phyloP scores from a whole-genome alignment of 805 yeast species.

The Teunomyces pallodes region DNA sequence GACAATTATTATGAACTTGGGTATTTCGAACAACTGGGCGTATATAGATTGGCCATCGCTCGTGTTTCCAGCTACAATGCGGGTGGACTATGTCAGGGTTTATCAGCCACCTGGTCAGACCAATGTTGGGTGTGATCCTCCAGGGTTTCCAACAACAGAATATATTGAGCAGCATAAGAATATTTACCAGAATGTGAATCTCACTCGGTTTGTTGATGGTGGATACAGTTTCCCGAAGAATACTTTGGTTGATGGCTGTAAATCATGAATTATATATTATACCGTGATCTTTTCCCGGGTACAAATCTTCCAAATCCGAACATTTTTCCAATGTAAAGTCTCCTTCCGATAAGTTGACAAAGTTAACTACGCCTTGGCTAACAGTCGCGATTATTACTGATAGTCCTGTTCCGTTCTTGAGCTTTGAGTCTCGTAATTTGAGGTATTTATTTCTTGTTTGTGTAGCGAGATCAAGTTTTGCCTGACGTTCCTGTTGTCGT shows the following conservation, averaged over 20 bases:
- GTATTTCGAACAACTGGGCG: slow-evolving; percentile 41
- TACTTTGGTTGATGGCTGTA: slow-evolving; percentile 6
- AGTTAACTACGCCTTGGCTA: slow-evolving; percentile 73
- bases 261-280: slow-evolving; percentile 11
- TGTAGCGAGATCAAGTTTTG: slow-evolving; percentile 19
- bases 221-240: slow-evolving; percentile 49
- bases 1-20: slow-evolving; percentile 45
- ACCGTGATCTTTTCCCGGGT: slow-evolving; percentile 16
- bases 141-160: slow-evolving; percentile 77
- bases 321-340: slow-evolving; percentile 38
- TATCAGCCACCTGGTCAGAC: slow-evolving; percentile 74
- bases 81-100: slow-evolving; percentile 80
- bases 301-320: slow-evolving; percentile 15
- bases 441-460: slow-evolving; percentile 26
- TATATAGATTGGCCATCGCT: slow-evolving; percentile 50
- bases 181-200: slow-evolving; percentile 68
- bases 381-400: slow-evolving; percentile 64
- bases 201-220: slow-evolving; percentile 71
- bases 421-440: slow-evolving; percentile 33
- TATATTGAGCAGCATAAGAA: slow-evolving; percentile 69
- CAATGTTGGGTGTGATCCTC: slow-evolving; percentile 81
- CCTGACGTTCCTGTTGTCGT: slow-evolving; percentile 25
- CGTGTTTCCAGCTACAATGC: slow-evolving; percentile 73
- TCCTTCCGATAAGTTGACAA: slow-evolving; percentile 50
- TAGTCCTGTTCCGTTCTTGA: slow-evolving; percentile 52